Evolutionary conservation across 179 eudicot genomes (phyloP), one percentile per base, ranked within the genome.

Genomic region (Spergularia azorica): DNA sequence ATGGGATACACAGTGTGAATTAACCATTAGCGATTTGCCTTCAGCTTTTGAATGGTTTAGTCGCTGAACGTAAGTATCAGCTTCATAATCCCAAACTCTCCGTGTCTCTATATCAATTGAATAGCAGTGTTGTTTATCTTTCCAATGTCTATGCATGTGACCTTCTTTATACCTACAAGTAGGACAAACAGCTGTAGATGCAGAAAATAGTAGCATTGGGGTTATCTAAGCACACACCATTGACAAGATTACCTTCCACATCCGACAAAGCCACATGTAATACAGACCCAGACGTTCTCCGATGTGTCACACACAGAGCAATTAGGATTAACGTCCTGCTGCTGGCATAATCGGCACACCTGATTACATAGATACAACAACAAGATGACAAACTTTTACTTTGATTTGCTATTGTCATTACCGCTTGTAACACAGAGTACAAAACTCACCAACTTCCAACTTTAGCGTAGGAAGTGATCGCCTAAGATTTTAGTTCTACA

Each of bases 31-130:
- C 17, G 97, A 90, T 84, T 93, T 95, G 54, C 89, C 85, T 78
- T 83, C 96, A 70, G 75, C 85, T 88, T 90, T 91, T 54, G 97
- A 92, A 48, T 92, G 97, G 81, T 90, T 89, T 79, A 95, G 72
- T 26, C 97, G 90, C 76, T 95, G 98, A 69, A 93, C 97, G 83
- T 93, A 95, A 66, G 59, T 84, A 81, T 93, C 98, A 66, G 97
- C 95, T 72, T 86, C 93, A 75, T 95, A 95, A 90, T 95, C 98
- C 98, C 97, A 95, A 74, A 95, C 95, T 76, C 93, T 90, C 67
- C 90, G 97, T 18, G 89, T 88, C 76, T 88, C 92, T 80, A 95
- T 72, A 76, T 95, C 96, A 63, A 95, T 97, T 57, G 97, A 91
- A 85, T 87, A 93, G 84, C 90, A 84, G 84, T 95, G 98, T 62